Base-by-base conservation (phyloP, 148 eudicot genomes). In the Selenicereus undatus region DNA sequence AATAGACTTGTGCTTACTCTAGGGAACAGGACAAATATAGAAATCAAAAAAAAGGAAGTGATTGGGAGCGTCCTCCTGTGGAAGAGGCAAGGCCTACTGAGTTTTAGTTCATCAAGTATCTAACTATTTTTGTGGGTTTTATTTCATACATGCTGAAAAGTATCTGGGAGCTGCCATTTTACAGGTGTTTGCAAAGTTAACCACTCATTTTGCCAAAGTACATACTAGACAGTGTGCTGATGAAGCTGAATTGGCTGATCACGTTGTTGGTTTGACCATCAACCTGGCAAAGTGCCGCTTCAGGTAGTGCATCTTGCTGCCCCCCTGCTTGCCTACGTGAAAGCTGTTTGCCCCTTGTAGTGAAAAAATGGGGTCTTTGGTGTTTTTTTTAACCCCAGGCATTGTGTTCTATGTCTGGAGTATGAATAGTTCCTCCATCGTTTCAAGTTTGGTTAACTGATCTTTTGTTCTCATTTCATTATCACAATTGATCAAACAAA, bases 181-280 rank as follows among this genome's bases (percentile, higher is more conserved):
- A 9, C 87, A 95, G 98, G 90, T 89, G 71, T 84, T 95, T 66
- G 85, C 97, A 54, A 90, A 80, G 81, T 86, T 96, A 76, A 83
- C 89, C 51, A 93, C 92, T 81, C 91, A 93, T 76, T 93, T 89
- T 87, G 81, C 73, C 70, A 85, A 88, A 78, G 97, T 93, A 74
- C 99, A 91, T 83, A 86, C 95, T 56, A 90, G 99, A 78, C 90
- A 84, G 75, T 96, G 99, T 81, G 82, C 78, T 50, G 99, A 96
- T 88, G 99, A 93, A 84, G 91, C 93, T 84, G 99, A 96, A 85
- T 80, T 96, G 83, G 98, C 99, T 76, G 99, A 96, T 79, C 99
- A 96, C 89, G 91, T 93, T 77, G 93, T 86, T 78, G 93, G 98
- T 65, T 81, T 96, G 87, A 96, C 98, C 70, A 82, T 86, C 78